These are phyloP conservation scores for Pichia insulana DNA, from an alignment of 805 yeast species.

Conservation along the genomic window DNA sequence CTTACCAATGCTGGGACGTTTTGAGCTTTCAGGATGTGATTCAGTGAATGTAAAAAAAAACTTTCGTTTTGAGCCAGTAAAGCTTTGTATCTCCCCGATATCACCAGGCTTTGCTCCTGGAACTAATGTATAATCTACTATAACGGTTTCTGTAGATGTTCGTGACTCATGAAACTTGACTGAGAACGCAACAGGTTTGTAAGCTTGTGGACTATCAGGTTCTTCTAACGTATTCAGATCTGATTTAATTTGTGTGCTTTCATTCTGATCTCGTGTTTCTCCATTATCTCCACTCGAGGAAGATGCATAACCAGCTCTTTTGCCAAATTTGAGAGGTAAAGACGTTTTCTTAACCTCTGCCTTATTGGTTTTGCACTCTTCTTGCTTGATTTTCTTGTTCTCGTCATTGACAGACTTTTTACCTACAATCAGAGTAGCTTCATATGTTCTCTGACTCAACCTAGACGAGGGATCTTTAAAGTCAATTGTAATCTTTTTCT, in stretches of 20 bases:
- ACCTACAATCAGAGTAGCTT: slow-evolving; percentile 28
- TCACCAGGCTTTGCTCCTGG: slow-evolving; percentile 69
- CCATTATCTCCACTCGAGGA: neutral
- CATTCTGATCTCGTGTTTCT: neutral
- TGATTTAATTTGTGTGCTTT: neutral
- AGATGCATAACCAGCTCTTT: neutral
- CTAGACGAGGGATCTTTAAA: slow-evolving; percentile 22
- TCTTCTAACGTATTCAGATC: neutral
- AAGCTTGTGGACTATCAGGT: neutral
- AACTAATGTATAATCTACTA: slow-evolving; percentile 49
- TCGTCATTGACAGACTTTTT: slow-evolving; percentile 3
- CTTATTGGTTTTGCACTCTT: neutral
- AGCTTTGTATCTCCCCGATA: slow-evolving; percentile 57
- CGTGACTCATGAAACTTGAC: slow-evolving; percentile 62
- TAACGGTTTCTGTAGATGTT: slow-evolving; percentile 47
- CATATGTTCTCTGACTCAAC: slow-evolving; percentile 26
- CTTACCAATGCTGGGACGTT: neutral
- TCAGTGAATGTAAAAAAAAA: slow-evolving; percentile 37
- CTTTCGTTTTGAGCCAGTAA: slow-evolving; percentile 29
- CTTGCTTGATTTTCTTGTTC: neutral
- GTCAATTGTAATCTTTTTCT: slow-evolving; percentile 21
- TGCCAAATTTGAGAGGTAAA: neutral
- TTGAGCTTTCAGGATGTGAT: slow-evolving; percentile 1
- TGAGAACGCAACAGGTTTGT: slow-evolving; percentile 34
- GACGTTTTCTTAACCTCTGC: neutral